Percentiles rank a stretch among this genome's conserved stretches.
Evolutionary conservation across 139 green algal genomes (phyloP).

Genomic region (Chlorella sp.): DNA sequence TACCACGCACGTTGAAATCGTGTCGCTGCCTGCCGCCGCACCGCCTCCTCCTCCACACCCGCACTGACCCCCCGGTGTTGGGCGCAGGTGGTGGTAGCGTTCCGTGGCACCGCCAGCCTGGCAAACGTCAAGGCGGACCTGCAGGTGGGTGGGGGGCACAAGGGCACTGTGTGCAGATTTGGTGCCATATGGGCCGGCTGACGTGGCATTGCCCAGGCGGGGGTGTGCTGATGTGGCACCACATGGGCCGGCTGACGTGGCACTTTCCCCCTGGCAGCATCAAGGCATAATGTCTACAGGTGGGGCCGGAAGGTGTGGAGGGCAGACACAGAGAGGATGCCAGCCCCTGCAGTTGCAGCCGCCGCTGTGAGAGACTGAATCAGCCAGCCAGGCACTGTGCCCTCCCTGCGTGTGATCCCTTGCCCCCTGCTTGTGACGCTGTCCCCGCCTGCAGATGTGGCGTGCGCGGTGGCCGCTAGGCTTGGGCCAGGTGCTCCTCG

Average conservation of each 20-base stretch:
- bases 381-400: background rate
- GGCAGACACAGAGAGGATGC: too few species aligned
- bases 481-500: background rate
- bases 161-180: too few species aligned
- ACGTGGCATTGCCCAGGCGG: background rate
- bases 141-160: too few species aligned
- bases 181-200: too few species aligned
- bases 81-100: conserved; percentile 22
- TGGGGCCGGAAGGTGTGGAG: background rate
- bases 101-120: conserved; percentile 40
- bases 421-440: background rate
- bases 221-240: too few species aligned
- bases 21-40: too few species aligned
- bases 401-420: background rate
- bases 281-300: background rate
- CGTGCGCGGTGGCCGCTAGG: background rate
- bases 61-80: background rate
- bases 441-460: conserved; percentile 18
- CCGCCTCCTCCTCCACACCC: background rate
- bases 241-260: background rate
- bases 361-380: background rate
- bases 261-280: too few species aligned
- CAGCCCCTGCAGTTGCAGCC: background rate
- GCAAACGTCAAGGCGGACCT: conserved; percentile 43
- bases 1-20: background rate